These are phyloP conservation scores for Graphium sp. DNA, from an alignment of 2,329 filamentous ascomycete species.

Conservation along the genomic window DNA sequence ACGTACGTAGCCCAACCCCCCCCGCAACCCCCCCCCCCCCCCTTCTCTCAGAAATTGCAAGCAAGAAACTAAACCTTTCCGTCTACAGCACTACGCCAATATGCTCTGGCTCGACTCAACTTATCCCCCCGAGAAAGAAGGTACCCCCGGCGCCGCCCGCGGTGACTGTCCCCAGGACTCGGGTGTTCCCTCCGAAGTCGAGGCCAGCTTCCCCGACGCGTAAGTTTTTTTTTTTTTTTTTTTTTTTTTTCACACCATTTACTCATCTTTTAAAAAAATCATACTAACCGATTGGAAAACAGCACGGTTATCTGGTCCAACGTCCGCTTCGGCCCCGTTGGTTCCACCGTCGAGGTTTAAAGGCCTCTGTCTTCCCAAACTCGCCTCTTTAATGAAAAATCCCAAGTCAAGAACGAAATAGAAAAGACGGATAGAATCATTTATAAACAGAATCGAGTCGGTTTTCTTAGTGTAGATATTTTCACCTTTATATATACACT, in stretches of 20 bases:
- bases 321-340: conserved; percentile 29
- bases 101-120: conserved; percentile 63
- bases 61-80: too few relatives aligned
- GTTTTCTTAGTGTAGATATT: conserved; percentile 2
- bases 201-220: conserved; percentile 6
- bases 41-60: too few relatives aligned
- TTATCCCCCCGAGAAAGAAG: conserved; percentile 26
- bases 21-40: neutral
- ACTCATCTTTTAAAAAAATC: too few relatives aligned
- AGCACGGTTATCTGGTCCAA: conserved; percentile 30
- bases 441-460: too few relatives aligned
- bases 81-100: conserved; percentile 31
- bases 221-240: neutral
- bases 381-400: too few relatives aligned
- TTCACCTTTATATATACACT: too few relatives aligned
- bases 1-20: conserved; percentile 10
- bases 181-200: conserved; percentile 10
- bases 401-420: neutral
- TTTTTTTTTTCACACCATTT: too few relatives aligned
- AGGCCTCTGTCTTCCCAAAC: too few relatives aligned
- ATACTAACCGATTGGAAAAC: too few relatives aligned
- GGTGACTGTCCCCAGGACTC: conserved; percentile 10
- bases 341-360: conserved; percentile 18
- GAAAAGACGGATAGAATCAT: neutral
- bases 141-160: conserved; percentile 10